phyloP scores from a whole-genome alignment of 2,329 filamentous ascomycete genomes.

The Ophiostoma tasmaniense region DNA sequence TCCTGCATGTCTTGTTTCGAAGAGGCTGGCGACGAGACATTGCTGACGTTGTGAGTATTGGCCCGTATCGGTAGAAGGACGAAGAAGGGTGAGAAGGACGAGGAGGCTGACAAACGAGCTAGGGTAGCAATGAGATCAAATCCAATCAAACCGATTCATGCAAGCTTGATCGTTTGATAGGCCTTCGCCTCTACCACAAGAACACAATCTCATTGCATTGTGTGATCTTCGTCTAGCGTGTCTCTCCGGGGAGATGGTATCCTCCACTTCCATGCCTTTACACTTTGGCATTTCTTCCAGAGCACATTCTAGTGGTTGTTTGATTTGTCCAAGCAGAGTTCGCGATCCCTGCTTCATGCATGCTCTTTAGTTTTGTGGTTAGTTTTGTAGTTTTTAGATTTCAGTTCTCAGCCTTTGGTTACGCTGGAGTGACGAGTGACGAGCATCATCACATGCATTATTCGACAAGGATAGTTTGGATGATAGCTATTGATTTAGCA shows the following conservation, averaged over 20 bases:
- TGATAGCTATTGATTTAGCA: not conserved
- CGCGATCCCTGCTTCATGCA: not conserved
- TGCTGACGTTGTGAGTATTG: not conserved
- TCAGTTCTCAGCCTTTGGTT: not conserved
- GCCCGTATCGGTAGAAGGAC: not conserved
- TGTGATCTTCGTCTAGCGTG: slow-evolving; percentile 6
- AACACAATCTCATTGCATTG: not conserved
- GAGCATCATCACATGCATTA: not conserved
- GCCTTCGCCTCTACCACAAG: not conserved
- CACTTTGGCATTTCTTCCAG: not conserved
- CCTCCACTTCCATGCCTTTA: slow-evolving; percentile 4
- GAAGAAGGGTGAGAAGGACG: too few relatives aligned
- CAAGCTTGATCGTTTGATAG: not conserved
- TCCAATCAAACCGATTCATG: slow-evolving; percentile 2
- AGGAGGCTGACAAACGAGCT: not conserved
- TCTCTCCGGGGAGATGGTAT: not conserved
- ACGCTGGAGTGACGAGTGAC: not conserved
- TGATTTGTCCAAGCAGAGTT: not conserved
- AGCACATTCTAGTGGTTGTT: not conserved
- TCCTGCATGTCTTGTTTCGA: not conserved
- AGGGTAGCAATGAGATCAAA: not conserved
- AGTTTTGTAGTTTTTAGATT: too few relatives aligned
- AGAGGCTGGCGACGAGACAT: not conserved
- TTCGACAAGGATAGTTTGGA: not conserved
- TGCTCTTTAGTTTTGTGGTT: not conserved